Evolutionary conservation across 2,329 filamentous ascomycete species (phyloP).

Genomic region (Fusarium graminum): DNA sequence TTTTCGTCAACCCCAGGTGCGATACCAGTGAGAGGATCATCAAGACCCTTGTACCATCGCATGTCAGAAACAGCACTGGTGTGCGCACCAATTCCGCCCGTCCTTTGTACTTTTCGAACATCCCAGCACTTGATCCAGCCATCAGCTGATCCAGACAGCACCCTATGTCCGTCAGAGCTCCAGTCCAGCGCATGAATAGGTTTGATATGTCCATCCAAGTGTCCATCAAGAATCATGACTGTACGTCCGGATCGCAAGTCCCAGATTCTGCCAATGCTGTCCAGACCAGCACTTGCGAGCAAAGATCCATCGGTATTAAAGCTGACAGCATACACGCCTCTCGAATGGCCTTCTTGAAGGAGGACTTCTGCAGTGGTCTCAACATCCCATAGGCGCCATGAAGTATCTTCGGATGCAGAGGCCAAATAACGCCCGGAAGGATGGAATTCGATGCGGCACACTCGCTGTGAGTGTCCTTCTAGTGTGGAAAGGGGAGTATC

Average conservation of each 20-base stretch:
- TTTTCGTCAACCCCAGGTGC: slow-evolving; percentile 73
- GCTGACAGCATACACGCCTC: slow-evolving; percentile 89
- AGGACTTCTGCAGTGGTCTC: slow-evolving; percentile 86
- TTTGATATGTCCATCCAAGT: slow-evolving; percentile 83
- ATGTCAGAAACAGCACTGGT: slow-evolving; percentile 92
- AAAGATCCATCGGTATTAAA: slow-evolving; percentile 95
- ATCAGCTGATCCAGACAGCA: slow-evolving; percentile 92
- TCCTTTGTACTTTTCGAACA: slow-evolving; percentile 85
- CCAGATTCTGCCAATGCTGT: slow-evolving; percentile 96
- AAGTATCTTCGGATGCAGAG: slow-evolving; percentile 94
- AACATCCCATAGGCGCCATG: slow-evolving; percentile 97
- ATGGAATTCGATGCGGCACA: slow-evolving; percentile 94
- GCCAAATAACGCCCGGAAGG: slow-evolving; percentile 91
- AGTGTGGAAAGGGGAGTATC: slow-evolving; percentile 88
- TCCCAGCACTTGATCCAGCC: slow-evolving; percentile 99
- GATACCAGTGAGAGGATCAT: slow-evolving; percentile 75
- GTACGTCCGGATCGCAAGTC: slow-evolving; percentile 92
- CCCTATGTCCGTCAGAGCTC: slow-evolving; percentile 90
- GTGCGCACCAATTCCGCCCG: slow-evolving; percentile 90
- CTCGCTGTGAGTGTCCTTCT: slow-evolving; percentile 84
- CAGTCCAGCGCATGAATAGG: slow-evolving; percentile 95
- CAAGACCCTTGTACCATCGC: slow-evolving; percentile 90
- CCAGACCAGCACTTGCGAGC: slow-evolving; percentile 89
- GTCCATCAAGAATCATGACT: slow-evolving; percentile 93
- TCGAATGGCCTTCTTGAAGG: slow-evolving; percentile 92